A percentile compares a stretch with the other conserved stretches of the same genome.
phyloP scores from a whole-genome alignment of 1,139 yeast species.

The Saccharomyces hybrid region DNA sequence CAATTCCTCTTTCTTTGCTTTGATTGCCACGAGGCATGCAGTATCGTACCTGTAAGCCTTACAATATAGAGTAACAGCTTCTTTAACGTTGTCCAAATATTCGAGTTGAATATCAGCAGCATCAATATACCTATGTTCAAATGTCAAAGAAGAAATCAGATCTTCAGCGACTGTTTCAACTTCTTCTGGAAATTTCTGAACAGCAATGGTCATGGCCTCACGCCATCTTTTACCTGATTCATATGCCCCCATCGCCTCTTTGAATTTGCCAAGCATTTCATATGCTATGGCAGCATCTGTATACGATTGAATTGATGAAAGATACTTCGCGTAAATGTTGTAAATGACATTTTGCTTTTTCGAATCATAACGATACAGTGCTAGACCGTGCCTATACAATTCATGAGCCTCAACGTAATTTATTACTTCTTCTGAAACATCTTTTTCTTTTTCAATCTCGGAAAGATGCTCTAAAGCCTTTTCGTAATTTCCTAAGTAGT shows the following conservation, averaged over 20 bases:
- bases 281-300: conserved; percentile 69
- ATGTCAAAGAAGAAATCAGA: conserved; percentile 52
- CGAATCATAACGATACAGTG: conserved; percentile 45
- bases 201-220: conserved; percentile 64
- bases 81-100: conserved; percentile 52
- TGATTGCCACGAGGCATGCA: conserved; percentile 60
- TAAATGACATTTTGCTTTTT: conserved; percentile 49
- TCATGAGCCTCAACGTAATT: conserved; percentile 65
- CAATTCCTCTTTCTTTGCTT: conserved; percentile 38
- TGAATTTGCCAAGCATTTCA: conserved; percentile 55
- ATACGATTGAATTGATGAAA: conserved; percentile 49
- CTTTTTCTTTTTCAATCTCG: conserved; percentile 38
- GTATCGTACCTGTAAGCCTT: conserved; percentile 67
- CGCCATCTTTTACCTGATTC: conserved; percentile 70
- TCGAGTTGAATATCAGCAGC: conserved; percentile 75
- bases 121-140: conserved; percentile 65
- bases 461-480: conserved; percentile 64
- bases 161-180: conserved; percentile 45
- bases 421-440: conserved; percentile 51
- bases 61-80: conserved; percentile 61
- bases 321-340: conserved; percentile 51
- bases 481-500: conserved; percentile 55
- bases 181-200: conserved; percentile 34
- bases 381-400: conserved; percentile 62
- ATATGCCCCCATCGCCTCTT: conserved; percentile 62